Evolutionary conservation across 2,329 filamentous ascomycete species (phyloP), one percentile per base, ranked within the genome.

Genomic region (Diplodia mutila): DNA sequence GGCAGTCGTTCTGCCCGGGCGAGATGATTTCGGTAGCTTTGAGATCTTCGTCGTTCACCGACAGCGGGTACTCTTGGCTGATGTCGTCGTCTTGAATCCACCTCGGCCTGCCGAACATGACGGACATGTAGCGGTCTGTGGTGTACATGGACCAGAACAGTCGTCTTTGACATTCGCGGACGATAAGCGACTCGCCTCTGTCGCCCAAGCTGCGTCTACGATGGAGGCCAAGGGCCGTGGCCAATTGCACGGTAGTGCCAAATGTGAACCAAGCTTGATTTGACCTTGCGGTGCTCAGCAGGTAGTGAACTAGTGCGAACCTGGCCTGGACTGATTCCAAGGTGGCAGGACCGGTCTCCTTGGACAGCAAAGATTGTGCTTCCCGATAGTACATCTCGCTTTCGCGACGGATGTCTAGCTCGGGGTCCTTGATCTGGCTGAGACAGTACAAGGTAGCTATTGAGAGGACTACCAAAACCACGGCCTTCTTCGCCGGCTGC

Each of bases 111-210:
- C 88, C 88, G 34, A 89, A 84, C 21, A 89, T 85, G n/a, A 88
- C 85, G 27, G 86, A 85, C 1, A 90, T 77, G 67, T 89, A 89
- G 61, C 86, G 87, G 72, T 90, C 87, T 1, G 90, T 76, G 0
- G 84, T 85, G 71, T 90, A 90, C 0, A 85, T 84, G 3, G 84
- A 84, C 88, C 88, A 90, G 64, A 91, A 90, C 0, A 87, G 82
- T 8, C 87, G 80, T 67, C 85, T 85, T 0, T 85, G 81, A 51
- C 85, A 85, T 68, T 90, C 86, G 0, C 76, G 75, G 3, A 81
- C 75, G 9, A 84, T 80, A 54, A 67, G 53, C 2, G 63, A 65
- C 49, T 37, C 49, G 18, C 16, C 32, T 29, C 39, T 55, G 7
- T 51, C 54, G 18, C 49, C 49, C 49, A 54, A 14, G 25, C 27